Evolutionary conservation across 2,329 filamentous ascomycete genomes (phyloP).

Genomic region (Cryoendolithus antarcticus): DNA sequence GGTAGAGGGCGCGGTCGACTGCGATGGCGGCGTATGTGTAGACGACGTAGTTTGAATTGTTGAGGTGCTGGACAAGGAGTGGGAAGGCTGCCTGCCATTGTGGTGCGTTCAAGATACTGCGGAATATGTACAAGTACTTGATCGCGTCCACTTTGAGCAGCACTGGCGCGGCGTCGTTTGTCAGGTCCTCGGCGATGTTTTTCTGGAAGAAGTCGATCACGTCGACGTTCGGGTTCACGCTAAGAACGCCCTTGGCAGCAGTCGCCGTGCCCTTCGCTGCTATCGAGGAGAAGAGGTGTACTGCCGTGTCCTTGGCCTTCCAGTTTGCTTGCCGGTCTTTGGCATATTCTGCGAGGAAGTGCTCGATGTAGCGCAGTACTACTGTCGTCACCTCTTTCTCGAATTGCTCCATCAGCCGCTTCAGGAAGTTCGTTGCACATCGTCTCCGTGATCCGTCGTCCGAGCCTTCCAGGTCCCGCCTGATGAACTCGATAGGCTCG

Average conservation of each 20-base stretch:
- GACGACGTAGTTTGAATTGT: conserved; percentile 83
- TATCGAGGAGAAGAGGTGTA: conserved; percentile 89
- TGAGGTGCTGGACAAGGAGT: conserved; percentile 80
- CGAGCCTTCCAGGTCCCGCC: conserved; percentile 86
- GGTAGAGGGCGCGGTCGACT: conserved; percentile 81
- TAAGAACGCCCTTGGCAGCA: conserved; percentile 77
- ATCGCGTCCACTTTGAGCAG: conserved; percentile 96
- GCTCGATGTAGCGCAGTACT: conserved; percentile 76
- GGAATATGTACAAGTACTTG: conserved; percentile 95
- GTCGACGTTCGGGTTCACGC: conserved; percentile 62
- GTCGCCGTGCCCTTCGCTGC: conserved; percentile 86
- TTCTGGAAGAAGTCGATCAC: conserved; percentile 93
- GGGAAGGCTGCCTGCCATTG: conserved; percentile 87
- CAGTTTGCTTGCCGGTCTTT: conserved; percentile 61
- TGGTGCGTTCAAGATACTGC: conserved; percentile 80
- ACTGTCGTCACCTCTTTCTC: conserved; percentile 73
- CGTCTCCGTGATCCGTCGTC: conserved; percentile 87
- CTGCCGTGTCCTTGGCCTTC: conserved; percentile 94
- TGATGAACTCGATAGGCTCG: conserved; percentile 96
- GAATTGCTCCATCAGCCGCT: conserved; percentile 79
- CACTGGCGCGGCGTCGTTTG: conserved; percentile 59
- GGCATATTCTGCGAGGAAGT: conserved; percentile 65
- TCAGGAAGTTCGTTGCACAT: conserved; percentile 87
- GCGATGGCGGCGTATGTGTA: conserved; percentile 96
- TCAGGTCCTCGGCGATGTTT: conserved; percentile 78